A percentile compares a stretch with the other conserved stretches of the same genome.
Evolutionary conservation across 257 asterid genomes (phyloP).

Genomic region (Striga asiatica): DNA sequence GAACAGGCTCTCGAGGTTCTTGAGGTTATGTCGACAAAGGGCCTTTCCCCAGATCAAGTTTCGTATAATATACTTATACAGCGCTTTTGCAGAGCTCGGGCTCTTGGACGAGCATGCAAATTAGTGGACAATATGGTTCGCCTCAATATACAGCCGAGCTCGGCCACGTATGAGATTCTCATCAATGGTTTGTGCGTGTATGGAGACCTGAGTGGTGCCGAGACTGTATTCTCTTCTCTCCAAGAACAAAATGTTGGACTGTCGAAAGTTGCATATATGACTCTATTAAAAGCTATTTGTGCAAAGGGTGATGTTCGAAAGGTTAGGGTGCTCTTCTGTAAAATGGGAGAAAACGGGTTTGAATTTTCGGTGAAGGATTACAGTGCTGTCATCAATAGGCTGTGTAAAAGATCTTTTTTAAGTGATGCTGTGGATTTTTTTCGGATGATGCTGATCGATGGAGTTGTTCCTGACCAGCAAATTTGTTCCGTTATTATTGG

Average conservation of each 20-base stretch:
- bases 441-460: conserved; percentile 36
- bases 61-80: conserved; percentile 54
- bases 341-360: conserved; percentile 50
- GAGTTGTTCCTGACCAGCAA: conserved; percentile 39
- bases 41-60: conserved; percentile 46
- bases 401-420: conserved; percentile 50
- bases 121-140: conserved; percentile 38
- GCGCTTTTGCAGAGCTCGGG: conserved; percentile 38
- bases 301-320: conserved; percentile 52
- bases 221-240: conserved; percentile 35
- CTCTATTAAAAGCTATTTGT: conserved; percentile 68
- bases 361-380: conserved; percentile 59
- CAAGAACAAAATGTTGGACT: conserved; percentile 26
- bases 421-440: conserved; percentile 40
- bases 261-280: conserved; percentile 57
- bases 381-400: conserved; percentile 67
- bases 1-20: conserved; percentile 36
- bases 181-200: conserved; percentile 52
- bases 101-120: conserved; percentile 30
- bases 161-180: conserved; percentile 50
- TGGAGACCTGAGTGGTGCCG: conserved; percentile 47
- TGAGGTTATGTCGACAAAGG: conserved; percentile 36
- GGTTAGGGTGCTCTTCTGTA: conserved; percentile 45
- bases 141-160: conserved; percentile 36
- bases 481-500: conserved; percentile 31